Conservation (phyloP, 2,329 filamentous ascomycete genomes). For the Acrocalymma vagum region DNA sequence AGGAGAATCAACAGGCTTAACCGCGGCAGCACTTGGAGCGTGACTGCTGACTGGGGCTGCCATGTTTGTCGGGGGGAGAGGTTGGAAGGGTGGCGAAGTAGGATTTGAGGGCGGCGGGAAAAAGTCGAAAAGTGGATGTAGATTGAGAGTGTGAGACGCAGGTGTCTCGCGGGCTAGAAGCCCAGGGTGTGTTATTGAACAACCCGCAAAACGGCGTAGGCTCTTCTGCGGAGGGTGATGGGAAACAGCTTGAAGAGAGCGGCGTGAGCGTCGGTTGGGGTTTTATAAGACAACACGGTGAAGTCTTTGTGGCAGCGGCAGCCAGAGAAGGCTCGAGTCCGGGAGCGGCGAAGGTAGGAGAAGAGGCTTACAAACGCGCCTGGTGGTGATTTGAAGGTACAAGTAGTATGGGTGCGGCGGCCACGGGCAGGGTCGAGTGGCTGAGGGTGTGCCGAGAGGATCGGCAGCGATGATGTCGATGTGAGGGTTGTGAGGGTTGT, state of each 20-base stretch:
- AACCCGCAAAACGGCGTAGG: conserved; percentile 47
- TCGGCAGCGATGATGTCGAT: too few relatives aligned
- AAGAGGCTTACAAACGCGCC: too few relatives aligned
- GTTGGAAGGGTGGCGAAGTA: conserved; percentile 20
- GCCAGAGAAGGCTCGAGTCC: too few relatives aligned
- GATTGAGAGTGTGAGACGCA: conserved; percentile 38
- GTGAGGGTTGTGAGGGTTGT: too few relatives aligned
- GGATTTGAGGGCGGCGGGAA: conserved; percentile 24
- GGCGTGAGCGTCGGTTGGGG: conserved; percentile 33
- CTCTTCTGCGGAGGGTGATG: conserved; percentile 34
- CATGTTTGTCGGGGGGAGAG: conserved; percentile 33
- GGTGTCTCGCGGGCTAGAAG: conserved; percentile 50
- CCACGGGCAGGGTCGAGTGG: too few relatives aligned
- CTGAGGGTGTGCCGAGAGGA: too few relatives aligned
- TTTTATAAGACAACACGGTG: conserved; percentile 42
- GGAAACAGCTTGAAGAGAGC: conserved; percentile 40
- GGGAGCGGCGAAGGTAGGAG: too few relatives aligned
- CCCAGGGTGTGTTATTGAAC: conserved; percentile 45
- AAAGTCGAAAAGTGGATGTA: conserved; percentile 10
- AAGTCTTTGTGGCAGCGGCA: too few relatives aligned
- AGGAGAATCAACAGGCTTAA: conserved; percentile 40
- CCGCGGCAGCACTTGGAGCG: conserved; percentile 30
- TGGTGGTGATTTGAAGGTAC: too few relatives aligned
- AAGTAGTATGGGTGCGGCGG: too few relatives aligned
- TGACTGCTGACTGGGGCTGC: conserved; percentile 39